Conservation (phyloP, 192 early-diverging fungal species). For the Podila horticola region DNA sequence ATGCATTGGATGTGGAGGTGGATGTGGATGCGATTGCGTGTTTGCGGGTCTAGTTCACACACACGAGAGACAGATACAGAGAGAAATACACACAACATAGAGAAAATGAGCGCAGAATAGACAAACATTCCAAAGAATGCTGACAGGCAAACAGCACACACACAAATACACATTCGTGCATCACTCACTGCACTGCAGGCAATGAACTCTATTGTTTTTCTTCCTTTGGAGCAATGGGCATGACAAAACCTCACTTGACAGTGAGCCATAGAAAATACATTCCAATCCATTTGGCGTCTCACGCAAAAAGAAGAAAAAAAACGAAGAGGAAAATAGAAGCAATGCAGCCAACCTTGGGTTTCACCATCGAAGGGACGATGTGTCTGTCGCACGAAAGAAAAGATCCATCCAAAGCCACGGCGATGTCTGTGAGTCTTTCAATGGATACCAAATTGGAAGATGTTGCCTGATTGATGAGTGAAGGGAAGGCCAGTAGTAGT, state of each 20-base stretch:
- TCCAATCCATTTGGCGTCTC: not conserved
- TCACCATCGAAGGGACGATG: not conserved
- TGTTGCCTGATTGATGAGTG: no score
- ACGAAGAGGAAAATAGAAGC: not conserved
- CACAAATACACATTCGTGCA: not conserved
- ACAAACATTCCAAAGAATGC: constrained; percentile 5
- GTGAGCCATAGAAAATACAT: not conserved
- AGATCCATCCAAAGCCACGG: not conserved
- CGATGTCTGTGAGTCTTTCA: no score
- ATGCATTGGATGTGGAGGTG: no score
- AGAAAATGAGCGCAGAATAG: not conserved
- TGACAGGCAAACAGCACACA: not conserved
- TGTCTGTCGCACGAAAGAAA: not conserved
- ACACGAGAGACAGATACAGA: not conserved
- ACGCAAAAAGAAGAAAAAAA: not conserved
- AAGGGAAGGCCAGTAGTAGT: no score
- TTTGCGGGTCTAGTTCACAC: no score
- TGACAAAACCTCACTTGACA: not conserved
- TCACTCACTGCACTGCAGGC: not conserved
- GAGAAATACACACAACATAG: not conserved
- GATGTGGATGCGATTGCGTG: no score
- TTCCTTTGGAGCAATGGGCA: not conserved
- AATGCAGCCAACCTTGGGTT: not conserved
- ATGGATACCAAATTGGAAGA: no score
- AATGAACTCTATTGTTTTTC: no score